phyloP scores from a whole-genome alignment of 345 rosid genomes.

The Sisymbrium altissimum region DNA sequence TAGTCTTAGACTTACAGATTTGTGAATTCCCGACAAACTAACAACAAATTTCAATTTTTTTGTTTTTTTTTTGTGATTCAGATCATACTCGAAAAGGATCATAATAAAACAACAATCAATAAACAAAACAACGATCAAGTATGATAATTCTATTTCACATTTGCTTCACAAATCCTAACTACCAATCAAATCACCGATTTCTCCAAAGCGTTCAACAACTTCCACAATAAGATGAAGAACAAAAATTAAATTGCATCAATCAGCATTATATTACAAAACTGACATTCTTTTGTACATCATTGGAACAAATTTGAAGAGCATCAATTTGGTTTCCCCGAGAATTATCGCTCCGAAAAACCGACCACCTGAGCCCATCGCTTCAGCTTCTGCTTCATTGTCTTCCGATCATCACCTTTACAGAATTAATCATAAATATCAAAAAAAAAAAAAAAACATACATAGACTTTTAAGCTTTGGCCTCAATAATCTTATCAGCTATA shows the following conservation, averaged over 20 bases:
- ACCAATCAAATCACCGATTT: neutral
- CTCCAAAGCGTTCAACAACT: neutral
- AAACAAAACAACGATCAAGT: too few relatives aligned
- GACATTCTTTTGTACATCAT: neutral
- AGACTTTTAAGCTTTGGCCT: neutral
- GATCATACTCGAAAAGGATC: too few relatives aligned
- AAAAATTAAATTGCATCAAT: neutral
- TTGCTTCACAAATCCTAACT: neutral
- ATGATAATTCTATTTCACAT: too few relatives aligned
- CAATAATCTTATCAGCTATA: too few relatives aligned
- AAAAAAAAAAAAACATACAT: neutral
- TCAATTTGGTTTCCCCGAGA: slow-evolving; percentile 35
- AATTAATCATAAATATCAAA: neutral
- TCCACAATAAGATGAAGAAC: too few relatives aligned
- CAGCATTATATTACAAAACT: neutral
- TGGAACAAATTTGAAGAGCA: neutral
- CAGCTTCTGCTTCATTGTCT: slow-evolving; percentile 64
- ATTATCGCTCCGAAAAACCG: slow-evolving; percentile 59
- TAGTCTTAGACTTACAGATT: too few relatives aligned
- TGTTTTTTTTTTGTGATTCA: too few relatives aligned
- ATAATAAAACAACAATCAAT: too few relatives aligned
- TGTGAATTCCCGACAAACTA: neutral
- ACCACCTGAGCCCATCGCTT: slow-evolving; percentile 87
- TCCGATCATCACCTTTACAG: slow-evolving; percentile 58
- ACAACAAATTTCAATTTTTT: too few relatives aligned